These are phyloP conservation scores for Claviceps pusilla DNA, from an alignment of 2,329 filamentous ascomycete species.

Conservation along the genomic window DNA sequence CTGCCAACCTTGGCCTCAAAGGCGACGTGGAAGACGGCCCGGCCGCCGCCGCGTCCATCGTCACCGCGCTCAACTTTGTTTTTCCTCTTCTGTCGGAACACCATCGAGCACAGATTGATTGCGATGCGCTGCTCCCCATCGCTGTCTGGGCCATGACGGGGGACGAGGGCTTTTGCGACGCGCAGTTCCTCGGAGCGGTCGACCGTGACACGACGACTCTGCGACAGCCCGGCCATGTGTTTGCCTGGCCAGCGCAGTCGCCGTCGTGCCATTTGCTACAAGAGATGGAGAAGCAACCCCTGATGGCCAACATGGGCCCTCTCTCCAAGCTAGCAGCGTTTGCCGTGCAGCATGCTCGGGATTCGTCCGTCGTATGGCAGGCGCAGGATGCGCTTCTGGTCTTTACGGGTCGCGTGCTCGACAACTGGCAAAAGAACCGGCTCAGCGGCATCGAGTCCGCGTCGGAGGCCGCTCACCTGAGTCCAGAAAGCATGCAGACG, in stretches of 20 bases:
- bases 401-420: slow-evolving; percentile 51
- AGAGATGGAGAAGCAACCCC: slow-evolving; percentile 41
- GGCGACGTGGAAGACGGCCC: slow-evolving; percentile 25
- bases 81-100: slow-evolving; percentile 55
- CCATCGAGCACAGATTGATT: slow-evolving; percentile 45
- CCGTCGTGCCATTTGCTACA: slow-evolving; percentile 46
- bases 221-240: slow-evolving; percentile 17
- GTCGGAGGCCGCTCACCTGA: slow-evolving; percentile 48
- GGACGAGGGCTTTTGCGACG: slow-evolving; percentile 58
- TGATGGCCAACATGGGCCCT: slow-evolving; percentile 53
- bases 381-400: slow-evolving; percentile 47
- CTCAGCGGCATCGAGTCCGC: slow-evolving; percentile 57
- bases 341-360: slow-evolving; percentile 40
- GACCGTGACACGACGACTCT: slow-evolving; percentile 52
- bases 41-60: slow-evolving; percentile 37
- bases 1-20: slow-evolving; percentile 60
- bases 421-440: slow-evolving; percentile 60
- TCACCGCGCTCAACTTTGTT: slow-evolving; percentile 60
- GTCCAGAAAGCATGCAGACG: slow-evolving; percentile 46
- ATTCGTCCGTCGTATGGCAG: slow-evolving; percentile 30
- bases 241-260: slow-evolving; percentile 50
- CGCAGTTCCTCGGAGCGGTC: slow-evolving; percentile 57
- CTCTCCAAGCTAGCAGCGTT: slow-evolving; percentile 51
- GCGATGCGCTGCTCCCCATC: slow-evolving; percentile 55
- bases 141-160: slow-evolving; percentile 53